Evolutionary conservation across 2,329 filamentous ascomycete species (phyloP).

Genomic region (Ophioceras dolichostomum): DNA sequence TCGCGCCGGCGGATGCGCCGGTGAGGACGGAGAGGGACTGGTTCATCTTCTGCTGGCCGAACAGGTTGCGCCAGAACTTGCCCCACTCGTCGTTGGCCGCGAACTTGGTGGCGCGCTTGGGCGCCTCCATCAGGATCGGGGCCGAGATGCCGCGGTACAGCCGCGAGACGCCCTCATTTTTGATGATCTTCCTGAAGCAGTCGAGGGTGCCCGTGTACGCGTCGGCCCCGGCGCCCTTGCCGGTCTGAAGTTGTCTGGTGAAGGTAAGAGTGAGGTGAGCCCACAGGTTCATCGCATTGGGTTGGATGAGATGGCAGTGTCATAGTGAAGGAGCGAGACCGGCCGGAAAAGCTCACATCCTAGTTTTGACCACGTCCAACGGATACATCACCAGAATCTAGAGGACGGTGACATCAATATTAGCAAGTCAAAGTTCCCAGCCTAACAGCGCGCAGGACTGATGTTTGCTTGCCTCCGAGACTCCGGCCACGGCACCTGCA

Average conservation of each 20-base stretch:
- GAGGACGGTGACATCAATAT: too few relatives aligned
- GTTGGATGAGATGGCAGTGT: too few relatives aligned
- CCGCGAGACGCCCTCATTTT: constrained; percentile 81
- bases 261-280: constrained; percentile 14
- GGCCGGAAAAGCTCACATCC: constrained; percentile 56
- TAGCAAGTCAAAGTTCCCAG: too few relatives aligned
- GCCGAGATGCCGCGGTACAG: constrained; percentile 93
- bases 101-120: constrained; percentile 62
- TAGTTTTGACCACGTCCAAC: constrained; percentile 94
- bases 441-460: too few relatives aligned
- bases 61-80: constrained; percentile 78
- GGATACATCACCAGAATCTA: constrained; percentile 96
- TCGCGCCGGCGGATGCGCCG: constrained; percentile 87
- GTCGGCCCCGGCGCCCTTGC: constrained; percentile 60
- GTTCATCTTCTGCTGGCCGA: constrained; percentile 78
- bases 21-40: constrained; percentile 87
- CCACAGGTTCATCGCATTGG: constrained; percentile 2
- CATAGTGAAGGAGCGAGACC: background rate
- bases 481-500: constrained; percentile 82
- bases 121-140: constrained; percentile 92
- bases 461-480: constrained; percentile 68
- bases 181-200: constrained; percentile 95
- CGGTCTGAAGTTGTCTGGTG: constrained; percentile 79
- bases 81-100: constrained; percentile 99
- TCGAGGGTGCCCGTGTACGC: constrained; percentile 95